Conservation (phyloP, 257 asterid genomes). For the Galeopsis tetrahit region DNA sequence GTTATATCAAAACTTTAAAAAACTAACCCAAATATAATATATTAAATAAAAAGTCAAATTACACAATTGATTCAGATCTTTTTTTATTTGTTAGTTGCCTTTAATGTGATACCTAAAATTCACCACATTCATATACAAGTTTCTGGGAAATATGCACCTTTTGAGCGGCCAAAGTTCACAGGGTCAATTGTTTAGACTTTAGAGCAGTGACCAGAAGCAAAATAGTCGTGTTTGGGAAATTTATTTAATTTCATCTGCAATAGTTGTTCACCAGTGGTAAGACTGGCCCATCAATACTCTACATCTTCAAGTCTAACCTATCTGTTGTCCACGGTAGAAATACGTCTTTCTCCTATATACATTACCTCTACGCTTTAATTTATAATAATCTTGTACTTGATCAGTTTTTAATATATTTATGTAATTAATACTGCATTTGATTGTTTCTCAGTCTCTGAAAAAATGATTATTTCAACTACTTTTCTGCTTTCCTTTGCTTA, state of each 20-base stretch:
- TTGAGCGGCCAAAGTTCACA: neutral
- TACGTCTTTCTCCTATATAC: neutral
- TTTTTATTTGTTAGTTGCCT: neutral
- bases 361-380: neutral
- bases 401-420: neutral
- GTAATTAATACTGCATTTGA: constrained; percentile 9
- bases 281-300: neutral
- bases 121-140: neutral
- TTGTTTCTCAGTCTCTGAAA: constrained; percentile 1
- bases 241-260: neutral
- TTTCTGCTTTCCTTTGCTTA: neutral
- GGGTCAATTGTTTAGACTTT: neutral
- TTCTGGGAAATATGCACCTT: neutral
- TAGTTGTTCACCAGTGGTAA: neutral
- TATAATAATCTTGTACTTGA: neutral
- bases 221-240: neutral
- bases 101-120: neutral
- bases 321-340: neutral
- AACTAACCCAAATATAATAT: neutral
- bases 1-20: neutral
- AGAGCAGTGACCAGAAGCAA: constrained; percentile 10
- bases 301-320: neutral
- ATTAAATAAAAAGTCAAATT: neutral
- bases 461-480: neutral
- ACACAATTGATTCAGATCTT: neutral